Evolutionary conservation across 148 eudicot species (phyloP), one percentile per base, ranked within the genome.

Genomic region (Silene conica): DNA sequence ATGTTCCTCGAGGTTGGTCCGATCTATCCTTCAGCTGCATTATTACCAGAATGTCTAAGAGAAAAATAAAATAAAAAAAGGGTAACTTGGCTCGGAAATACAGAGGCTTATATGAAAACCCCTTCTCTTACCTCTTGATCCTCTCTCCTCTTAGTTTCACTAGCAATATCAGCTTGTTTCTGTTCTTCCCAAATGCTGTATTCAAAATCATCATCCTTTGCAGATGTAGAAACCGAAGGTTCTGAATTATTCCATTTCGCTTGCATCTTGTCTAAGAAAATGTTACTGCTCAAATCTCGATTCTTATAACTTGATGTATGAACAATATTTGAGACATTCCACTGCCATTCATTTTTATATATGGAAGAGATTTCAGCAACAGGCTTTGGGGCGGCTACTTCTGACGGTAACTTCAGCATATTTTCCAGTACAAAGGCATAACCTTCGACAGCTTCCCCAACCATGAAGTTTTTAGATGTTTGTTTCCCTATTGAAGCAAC

Each of bases 21-120:
- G 92, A 86, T 84, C 98, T 95, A 74, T 87, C 98, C 89, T 92
- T 95, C 78, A 92, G 79, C 98, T 95, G 82, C 79, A 88, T 77
- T 74, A 76, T 65, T 45, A 45, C 43, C 64, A 70, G 62, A 77
- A 61, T 25, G 21, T 63, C 38, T 14, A 11, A 60, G 20, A 66
- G 54, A 21, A 63, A 72, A 67, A 28, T 2, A n/a, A n/a, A n/a
- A n/a, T n/a, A n/a, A n/a, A n/a, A 28, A 64, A 3, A 4, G 14
- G 14, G 25, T 63, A 25, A 2, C 22, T 57, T 57, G 2, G 64
- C 64, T 61, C 12, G 31, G 19, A 5, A 63, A 22, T 4, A 26
- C 43, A 26, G 16, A 26, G 0, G 3, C 16, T 22, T 61, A 61
- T 22, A 22, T 5, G 31, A 54, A 43, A 21, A 19, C 54, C 62